phyloP scores from a whole-genome alignment of 2,329 filamentous ascomycete species.

The Ophiocordyceps camponoti-rufipedis region DNA sequence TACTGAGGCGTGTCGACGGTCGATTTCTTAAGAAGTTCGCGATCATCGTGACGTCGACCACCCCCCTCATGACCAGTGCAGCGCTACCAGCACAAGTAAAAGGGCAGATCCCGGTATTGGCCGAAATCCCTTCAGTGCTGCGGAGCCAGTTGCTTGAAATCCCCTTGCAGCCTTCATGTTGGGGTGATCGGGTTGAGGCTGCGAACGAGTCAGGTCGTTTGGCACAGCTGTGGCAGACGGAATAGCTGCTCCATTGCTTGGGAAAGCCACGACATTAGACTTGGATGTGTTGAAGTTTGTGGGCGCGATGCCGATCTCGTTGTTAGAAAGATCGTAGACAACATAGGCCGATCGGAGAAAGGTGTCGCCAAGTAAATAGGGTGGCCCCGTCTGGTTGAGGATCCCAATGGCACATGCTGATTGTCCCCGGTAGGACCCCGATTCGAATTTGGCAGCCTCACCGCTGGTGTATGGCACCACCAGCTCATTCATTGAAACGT shows the following conservation, averaged over 20 bases:
- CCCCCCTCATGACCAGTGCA: neutral
- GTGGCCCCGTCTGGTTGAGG: conserved; percentile 23
- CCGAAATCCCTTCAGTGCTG: neutral
- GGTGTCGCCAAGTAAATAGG: conserved; percentile 35
- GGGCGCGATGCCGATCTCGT: conserved; percentile 33
- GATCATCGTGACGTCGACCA: too few relatives aligned
- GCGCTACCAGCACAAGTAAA: neutral
- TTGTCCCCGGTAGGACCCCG: conserved; percentile 24
- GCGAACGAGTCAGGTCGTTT: conserved; percentile 16
- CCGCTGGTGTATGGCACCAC: conserved; percentile 25
- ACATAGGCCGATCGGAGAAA: conserved; percentile 43
- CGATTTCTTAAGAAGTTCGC: too few relatives aligned
- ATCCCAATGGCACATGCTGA: conserved; percentile 37
- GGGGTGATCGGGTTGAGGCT: conserved; percentile 5
- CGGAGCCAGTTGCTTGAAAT: conserved; percentile 8
- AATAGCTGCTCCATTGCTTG: conserved; percentile 28
- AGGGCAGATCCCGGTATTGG: neutral
- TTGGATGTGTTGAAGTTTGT: conserved; percentile 36
- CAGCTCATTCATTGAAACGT: conserved; percentile 35
- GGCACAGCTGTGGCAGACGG: conserved; percentile 28
- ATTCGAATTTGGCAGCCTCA: conserved; percentile 14
- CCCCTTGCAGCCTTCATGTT: conserved; percentile 13
- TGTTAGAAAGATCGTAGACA: conserved; percentile 40
- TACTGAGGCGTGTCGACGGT: too few relatives aligned
- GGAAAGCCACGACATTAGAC: conserved; percentile 30